A percentile compares a stretch with the other conserved stretches of the same genome.
Evolutionary conservation across 495 filamentous ascomycete species (phyloP).

Genomic region (Cairneyella variabilis): DNA sequence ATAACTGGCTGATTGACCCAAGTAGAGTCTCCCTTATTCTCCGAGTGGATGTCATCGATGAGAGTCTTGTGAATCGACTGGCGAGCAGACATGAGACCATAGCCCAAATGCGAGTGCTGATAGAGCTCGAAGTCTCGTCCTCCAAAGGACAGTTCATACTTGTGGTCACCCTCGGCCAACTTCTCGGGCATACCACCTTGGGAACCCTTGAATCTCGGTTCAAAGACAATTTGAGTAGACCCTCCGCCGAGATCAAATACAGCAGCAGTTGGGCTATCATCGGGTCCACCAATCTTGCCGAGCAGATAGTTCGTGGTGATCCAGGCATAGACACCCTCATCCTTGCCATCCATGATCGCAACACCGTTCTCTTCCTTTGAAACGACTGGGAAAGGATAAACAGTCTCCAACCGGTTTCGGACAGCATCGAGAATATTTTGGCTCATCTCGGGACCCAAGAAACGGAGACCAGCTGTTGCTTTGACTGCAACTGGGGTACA

Average conservation of each 20-base stretch:
- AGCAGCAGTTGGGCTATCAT: slow-evolving; percentile 85
- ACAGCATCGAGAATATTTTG: slow-evolving; percentile 83
- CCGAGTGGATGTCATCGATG: slow-evolving; percentile 54
- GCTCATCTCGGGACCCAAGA: slow-evolving; percentile 79
- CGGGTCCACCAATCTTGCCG: slow-evolving; percentile 91
- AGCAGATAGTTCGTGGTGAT: slow-evolving; percentile 98
- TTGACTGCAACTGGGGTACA: slow-evolving; percentile 95
- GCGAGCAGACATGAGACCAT: slow-evolving; percentile 93
- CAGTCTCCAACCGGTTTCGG: slow-evolving; percentile 74
- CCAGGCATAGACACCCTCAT: slow-evolving; percentile 99
- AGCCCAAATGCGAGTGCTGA: slow-evolving; percentile 96
- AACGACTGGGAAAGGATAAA: slow-evolving; percentile 92
- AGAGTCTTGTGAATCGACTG: slow-evolving; percentile 75
- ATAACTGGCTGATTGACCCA: slow-evolving; percentile 64
- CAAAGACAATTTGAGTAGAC: slow-evolving; percentile 96
- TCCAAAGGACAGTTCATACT: slow-evolving; percentile 87
- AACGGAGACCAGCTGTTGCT: slow-evolving; percentile 87
- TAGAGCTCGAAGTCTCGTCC: slow-evolving; percentile 91
- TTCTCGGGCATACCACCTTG: slow-evolving; percentile 84
- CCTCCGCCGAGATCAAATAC: slow-evolving; percentile 95
- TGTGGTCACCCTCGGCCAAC: slow-evolving; percentile 88
- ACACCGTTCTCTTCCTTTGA: slow-evolving; percentile 80
- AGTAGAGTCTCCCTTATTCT: slow-evolving; percentile 36
- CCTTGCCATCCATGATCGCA: slow-evolving; percentile 90
- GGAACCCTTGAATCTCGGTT: slow-evolving; percentile 81